phyloP scores from a whole-genome alignment of 345 rosid genomes.

The Moricandia moricandioides region DNA sequence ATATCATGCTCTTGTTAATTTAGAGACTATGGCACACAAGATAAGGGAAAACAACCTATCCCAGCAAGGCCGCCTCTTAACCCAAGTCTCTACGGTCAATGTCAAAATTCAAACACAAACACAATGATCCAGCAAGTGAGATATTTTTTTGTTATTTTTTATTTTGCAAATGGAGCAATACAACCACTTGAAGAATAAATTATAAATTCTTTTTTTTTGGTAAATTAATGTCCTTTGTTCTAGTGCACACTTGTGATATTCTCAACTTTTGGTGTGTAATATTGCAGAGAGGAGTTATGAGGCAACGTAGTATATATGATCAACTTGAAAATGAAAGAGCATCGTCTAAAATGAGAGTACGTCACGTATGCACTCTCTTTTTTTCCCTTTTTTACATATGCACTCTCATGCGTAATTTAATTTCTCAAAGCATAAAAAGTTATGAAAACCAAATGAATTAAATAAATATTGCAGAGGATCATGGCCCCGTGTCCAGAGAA shows the following conservation, averaged over 20 bases:
- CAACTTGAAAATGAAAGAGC: conserved; percentile 10
- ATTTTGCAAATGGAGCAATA: neutral
- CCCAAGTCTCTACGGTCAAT: conserved; percentile 7
- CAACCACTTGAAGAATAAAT: neutral
- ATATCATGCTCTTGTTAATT: neutral
- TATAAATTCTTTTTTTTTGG: too few relatives aligned
- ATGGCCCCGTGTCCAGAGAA: conserved; percentile 19
- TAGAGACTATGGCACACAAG: neutral
- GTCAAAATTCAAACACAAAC: conserved; percentile 14
- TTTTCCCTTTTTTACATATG: neutral
- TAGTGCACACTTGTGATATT: neutral
- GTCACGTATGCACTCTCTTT: neutral
- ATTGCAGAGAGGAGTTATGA: conserved; percentile 20
- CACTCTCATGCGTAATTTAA: neutral
- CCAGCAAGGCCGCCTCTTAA: neutral
- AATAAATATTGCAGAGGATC: conserved; percentile 17
- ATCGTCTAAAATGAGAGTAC: neutral
- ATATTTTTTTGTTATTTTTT: neutral
- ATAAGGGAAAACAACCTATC: conserved; percentile 19
- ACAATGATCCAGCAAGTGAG: conserved; percentile 12
- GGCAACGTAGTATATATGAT: neutral
- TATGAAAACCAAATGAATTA: neutral
- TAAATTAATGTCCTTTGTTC: too few relatives aligned
- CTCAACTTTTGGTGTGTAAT: neutral
- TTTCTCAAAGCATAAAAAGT: neutral